These are phyloP conservation scores for Colletotrichum euphorbiae DNA, from an alignment of 2,329 filamentous ascomycete genomes.

Conservation along the genomic window DNA sequence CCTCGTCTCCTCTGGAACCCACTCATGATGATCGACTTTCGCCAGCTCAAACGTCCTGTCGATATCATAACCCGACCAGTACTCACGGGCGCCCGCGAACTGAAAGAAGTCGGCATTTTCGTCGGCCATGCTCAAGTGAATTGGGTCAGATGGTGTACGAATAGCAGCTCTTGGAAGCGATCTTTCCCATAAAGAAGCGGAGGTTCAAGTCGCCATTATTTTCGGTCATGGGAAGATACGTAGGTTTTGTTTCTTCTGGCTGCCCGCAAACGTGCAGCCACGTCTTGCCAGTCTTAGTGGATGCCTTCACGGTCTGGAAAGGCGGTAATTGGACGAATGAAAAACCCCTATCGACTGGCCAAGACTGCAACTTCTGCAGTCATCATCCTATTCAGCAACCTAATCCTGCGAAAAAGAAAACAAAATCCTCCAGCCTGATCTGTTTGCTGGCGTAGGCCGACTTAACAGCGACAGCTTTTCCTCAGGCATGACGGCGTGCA, in stretches of 20 bases:
- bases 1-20: neutral
- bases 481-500: neutral
- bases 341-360: neutral
- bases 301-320: neutral
- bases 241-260: too few relatives aligned
- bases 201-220: neutral
- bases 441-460: too few relatives aligned
- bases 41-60: neutral
- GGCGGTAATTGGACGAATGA: neutral
- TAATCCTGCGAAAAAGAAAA: too few relatives aligned
- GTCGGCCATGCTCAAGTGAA: neutral
- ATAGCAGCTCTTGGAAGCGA: neutral
- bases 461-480: neutral
- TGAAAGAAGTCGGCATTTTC: neutral
- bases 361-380: too few relatives aligned
- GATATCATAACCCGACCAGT: conserved; percentile 4
- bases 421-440: too few relatives aligned
- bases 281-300: neutral
- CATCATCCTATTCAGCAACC: too few relatives aligned
- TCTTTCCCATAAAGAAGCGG: too few relatives aligned
- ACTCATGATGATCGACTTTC: neutral
- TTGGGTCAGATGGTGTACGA: neutral
- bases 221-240: neutral
- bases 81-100: neutral
- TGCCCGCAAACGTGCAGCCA: neutral